Percentiles rank a stretch among this genome's conserved stretches.
Conservation (phyloP, 352 stramenopile species). For the Pythium rhizo-oryzae region DNA sequence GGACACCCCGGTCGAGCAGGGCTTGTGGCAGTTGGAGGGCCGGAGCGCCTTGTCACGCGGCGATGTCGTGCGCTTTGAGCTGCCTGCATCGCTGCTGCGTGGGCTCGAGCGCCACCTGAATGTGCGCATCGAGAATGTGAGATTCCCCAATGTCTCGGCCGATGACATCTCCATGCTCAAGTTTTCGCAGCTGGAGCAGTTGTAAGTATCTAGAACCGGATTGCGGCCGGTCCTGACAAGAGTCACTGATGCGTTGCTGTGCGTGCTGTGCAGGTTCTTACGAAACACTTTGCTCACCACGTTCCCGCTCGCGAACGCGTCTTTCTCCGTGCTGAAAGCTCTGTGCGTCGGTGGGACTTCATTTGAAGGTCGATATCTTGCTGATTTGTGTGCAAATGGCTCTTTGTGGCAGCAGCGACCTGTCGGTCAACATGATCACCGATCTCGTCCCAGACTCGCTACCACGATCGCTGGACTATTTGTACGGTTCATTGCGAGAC, state of each 20-base stretch:
- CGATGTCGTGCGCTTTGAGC: conserved; percentile 8
- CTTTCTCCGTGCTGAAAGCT: background rate
- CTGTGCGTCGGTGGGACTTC: no score
- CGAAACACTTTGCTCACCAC: conserved; percentile 17
- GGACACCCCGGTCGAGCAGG: conserved; percentile 1
- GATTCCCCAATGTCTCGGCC: background rate
- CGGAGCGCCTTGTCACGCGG: background rate
- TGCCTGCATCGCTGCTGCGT: background rate
- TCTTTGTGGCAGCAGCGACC: conserved; percentile 5
- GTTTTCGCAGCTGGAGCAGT: background rate
- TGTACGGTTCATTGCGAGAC: conserved; percentile 3
- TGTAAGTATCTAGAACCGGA: background rate
- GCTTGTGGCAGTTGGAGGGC: no score
- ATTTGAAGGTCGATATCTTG: no score
- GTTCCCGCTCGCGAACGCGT: conserved; percentile 10
- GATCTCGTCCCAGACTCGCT: conserved; percentile 1
- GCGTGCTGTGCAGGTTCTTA: conserved; percentile 2
- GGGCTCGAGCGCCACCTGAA: background rate
- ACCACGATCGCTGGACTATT: background rate
- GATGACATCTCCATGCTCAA: background rate
- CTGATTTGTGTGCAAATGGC: background rate
- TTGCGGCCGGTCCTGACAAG: background rate
- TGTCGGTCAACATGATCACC: conserved; percentile 9
- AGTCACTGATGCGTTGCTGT: background rate
- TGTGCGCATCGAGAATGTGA: conserved; percentile 11